Conservation (phyloP, 2,329 filamentous ascomycete species). For the Penicillium sp. region DNA sequence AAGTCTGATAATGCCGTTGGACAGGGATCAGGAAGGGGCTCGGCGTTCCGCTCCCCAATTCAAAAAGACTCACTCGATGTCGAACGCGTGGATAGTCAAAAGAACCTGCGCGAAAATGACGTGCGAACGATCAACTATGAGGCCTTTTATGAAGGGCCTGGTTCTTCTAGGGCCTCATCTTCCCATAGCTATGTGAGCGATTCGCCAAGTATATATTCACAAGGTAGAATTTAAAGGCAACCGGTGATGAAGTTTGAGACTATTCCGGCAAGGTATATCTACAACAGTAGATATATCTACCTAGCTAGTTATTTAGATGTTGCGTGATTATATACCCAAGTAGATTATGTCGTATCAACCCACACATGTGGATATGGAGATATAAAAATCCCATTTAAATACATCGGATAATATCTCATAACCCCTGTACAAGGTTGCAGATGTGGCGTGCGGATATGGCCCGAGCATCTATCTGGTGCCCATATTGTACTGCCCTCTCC, state of each 20-base stretch:
- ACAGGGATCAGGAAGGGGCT: background rate
- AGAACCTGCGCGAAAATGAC: background rate
- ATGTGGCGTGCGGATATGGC: background rate
- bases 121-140: slow-evolving; percentile 5
- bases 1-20: background rate
- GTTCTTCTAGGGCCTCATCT: background rate
- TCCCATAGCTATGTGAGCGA: background rate
- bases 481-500: background rate
- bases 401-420: background rate
- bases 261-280: background rate
- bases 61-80: background rate
- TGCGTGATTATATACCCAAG: background rate
- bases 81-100: background rate
- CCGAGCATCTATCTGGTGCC: background rate
- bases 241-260: background rate
- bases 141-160: background rate
- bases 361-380: no score
- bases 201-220: background rate
- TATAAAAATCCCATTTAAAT: no score
- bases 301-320: background rate
- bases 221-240: background rate
- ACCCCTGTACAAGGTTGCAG: background rate
- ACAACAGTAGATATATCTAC: background rate
- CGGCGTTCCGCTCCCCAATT: background rate
- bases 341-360: background rate